A percentile compares a stretch with the other conserved stretches of the same genome.
These are phyloP conservation scores for Serendipita sp. DNA, from an alignment of 768 basidiomycete species.

Conservation along the genomic window DNA sequence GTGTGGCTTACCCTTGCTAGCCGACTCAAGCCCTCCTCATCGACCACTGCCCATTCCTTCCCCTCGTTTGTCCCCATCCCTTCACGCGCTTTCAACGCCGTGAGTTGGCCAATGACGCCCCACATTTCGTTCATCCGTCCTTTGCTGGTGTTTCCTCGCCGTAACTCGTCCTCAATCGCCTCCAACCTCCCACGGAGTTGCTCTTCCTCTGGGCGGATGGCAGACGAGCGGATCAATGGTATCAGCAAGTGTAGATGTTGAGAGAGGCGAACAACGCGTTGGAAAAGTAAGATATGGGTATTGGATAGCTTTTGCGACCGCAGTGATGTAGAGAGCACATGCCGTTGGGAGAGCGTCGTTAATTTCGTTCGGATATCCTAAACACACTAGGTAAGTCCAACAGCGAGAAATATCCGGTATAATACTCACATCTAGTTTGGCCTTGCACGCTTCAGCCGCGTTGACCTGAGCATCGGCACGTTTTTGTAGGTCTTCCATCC, in stretches of 20 bases:
- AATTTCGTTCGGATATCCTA: constrained; percentile 55
- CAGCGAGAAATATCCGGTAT: not conserved
- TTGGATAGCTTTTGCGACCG: constrained; percentile 47
- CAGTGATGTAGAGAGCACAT: constrained; percentile 49
- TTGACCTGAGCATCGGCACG: constrained; percentile 61
- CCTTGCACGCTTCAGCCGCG: constrained; percentile 50
- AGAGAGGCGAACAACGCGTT: constrained; percentile 51
- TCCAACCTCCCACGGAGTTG: constrained; percentile 52
- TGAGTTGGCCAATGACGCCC: constrained; percentile 64
- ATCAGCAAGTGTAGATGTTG: constrained; percentile 69
- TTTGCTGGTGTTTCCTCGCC: constrained; percentile 26
- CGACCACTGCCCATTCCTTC: constrained; percentile 69
- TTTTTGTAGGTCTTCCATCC: constrained; percentile 66
- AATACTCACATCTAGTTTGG: constrained; percentile 38
- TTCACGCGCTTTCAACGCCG: constrained; percentile 34
- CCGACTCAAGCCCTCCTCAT: constrained; percentile 66
- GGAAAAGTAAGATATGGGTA: constrained; percentile 51
- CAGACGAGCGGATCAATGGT: constrained; percentile 55
- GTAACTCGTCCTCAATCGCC: constrained; percentile 57
- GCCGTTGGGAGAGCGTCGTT: constrained; percentile 41
- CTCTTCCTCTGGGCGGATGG: constrained; percentile 71
- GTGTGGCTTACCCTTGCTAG: constrained; percentile 43
- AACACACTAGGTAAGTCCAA: constrained; percentile 1
- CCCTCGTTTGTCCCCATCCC: constrained; percentile 25
- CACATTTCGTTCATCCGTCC: constrained; percentile 71